Conservation (phyloP, 2,329 filamentous ascomycete species). For the Colletotrichum musae region DNA sequence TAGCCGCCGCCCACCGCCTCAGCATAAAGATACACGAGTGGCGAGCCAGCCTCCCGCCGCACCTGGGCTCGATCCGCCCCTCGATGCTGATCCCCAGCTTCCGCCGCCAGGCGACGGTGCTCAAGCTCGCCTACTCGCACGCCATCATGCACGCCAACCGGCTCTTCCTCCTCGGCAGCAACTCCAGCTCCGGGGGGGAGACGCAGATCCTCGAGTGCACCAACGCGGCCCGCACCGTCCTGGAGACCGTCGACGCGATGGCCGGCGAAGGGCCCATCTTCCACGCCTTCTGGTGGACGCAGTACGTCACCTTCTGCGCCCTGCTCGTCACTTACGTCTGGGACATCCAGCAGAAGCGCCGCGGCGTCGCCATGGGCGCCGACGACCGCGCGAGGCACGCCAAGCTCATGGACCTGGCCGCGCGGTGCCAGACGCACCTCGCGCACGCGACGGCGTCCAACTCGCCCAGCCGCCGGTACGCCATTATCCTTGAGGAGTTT, state of each 20-base stretch:
- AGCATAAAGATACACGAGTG: slow-evolving; percentile 56
- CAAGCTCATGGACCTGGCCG: slow-evolving; percentile 55
- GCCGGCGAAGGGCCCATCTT: slow-evolving; percentile 49
- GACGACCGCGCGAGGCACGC: slow-evolving; percentile 25
- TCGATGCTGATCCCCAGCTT: slow-evolving; percentile 62
- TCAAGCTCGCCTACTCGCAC: slow-evolving; percentile 69
- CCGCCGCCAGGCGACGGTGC: slow-evolving; percentile 64
- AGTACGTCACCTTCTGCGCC: slow-evolving; percentile 68
- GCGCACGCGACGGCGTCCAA: slow-evolving; percentile 45
- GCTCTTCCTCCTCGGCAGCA: slow-evolving; percentile 62
- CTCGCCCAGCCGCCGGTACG: slow-evolving; percentile 43
- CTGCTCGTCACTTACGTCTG: slow-evolving; percentile 68
- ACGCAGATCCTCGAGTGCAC: slow-evolving; percentile 59
- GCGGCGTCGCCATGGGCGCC: slow-evolving; percentile 9
- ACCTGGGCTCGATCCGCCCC: slow-evolving; percentile 59
- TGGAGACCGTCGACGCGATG: slow-evolving; percentile 60
- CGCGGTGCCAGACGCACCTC: slow-evolving; percentile 57
- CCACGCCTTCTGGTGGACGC: slow-evolving; percentile 67
- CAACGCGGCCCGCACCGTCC: slow-evolving; percentile 60
- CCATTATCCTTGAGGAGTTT: slow-evolving; percentile 44
- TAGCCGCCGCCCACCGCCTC: slow-evolving; percentile 55
- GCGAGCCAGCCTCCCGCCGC: slow-evolving; percentile 55
- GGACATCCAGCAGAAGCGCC: slow-evolving; percentile 51
- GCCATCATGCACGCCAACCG: slow-evolving; percentile 70
- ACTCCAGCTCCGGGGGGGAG: slow-evolving; percentile 31